These are phyloP conservation scores for Dioscorea zingiberensis DNA, from an alignment of 106 monocot genomes.

Conservation along the genomic window DNA sequence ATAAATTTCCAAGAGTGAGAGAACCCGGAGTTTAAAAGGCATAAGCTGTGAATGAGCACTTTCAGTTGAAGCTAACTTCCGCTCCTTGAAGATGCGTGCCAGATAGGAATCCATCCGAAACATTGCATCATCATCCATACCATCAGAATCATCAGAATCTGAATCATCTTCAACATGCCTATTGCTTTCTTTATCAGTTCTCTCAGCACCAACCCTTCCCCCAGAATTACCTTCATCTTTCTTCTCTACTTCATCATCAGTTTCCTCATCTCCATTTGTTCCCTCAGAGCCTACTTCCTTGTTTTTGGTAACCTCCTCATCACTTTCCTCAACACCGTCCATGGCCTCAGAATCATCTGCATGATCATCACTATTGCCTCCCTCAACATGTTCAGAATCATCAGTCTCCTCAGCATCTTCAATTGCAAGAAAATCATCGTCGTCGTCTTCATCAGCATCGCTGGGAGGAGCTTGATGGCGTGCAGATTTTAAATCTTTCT, in stretches of 20 bases:
- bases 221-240: slow-evolving; percentile 16
- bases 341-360: slow-evolving; percentile 19
- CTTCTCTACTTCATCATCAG: slow-evolving; percentile 10
- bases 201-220: not conserved
- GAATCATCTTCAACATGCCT: slow-evolving; percentile 10
- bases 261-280: slow-evolving; percentile 13
- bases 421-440: slow-evolving; percentile 68
- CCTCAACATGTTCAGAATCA: slow-evolving; percentile 28
- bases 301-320: not conserved
- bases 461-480: slow-evolving; percentile 35
- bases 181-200: not conserved
- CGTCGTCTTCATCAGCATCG: slow-evolving; percentile 53
- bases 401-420: slow-evolving; percentile 71
- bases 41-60: slow-evolving; percentile 62
- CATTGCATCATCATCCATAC: slow-evolving; percentile 98
- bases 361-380: slow-evolving; percentile 23
- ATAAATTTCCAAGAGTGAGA: slow-evolving; percentile 85
- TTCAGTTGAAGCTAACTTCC: slow-evolving; percentile 54
- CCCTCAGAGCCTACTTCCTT: slow-evolving; percentile 24
- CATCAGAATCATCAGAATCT: slow-evolving; percentile 46
- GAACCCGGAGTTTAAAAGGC: slow-evolving; percentile 76
- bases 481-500: slow-evolving; percentile 74
- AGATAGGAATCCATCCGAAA: slow-evolving; percentile 71
- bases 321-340: slow-evolving; percentile 7
- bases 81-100: slow-evolving; percentile 65